Conservation (phyloP, 169 alveolate species). For the Plasmodium gonderi region DNA sequence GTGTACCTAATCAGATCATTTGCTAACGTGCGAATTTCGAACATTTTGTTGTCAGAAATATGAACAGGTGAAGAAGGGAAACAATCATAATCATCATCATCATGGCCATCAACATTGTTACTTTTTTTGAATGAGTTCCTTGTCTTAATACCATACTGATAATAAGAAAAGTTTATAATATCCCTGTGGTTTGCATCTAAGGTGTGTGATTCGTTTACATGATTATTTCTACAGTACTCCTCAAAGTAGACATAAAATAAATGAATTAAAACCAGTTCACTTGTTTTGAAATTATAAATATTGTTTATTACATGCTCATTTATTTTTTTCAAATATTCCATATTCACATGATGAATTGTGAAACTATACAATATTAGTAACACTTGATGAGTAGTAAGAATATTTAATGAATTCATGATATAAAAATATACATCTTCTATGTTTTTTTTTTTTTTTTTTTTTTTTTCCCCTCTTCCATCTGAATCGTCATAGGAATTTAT, state of each 20-base stretch:
- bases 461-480: no score
- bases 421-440: neutral
- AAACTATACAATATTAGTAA: conserved; percentile 41
- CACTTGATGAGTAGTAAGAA: conserved; percentile 16
- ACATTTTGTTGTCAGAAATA: neutral
- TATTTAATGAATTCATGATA: conserved; percentile 16
- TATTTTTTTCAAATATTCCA: conserved; percentile 37
- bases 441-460: neutral
- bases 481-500: neutral
- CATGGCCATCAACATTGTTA: neutral
- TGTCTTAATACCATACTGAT: neutral
- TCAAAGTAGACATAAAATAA: conserved; percentile 55
- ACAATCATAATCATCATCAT: neutral
- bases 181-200: neutral
- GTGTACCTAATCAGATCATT: conserved; percentile 29
- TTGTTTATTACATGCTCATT: conserved; percentile 49
- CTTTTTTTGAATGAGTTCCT: neutral
- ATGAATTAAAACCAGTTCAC: conserved; percentile 50
- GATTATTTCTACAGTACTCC: neutral
- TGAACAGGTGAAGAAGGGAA: neutral
- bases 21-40: neutral
- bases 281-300: conserved; percentile 64
- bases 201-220: neutral
- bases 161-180: neutral
- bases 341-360: conserved; percentile 4